Percentiles rank a stretch among this genome's conserved stretches.
These are phyloP conservation scores for Cornus kousa DNA, from an alignment of 148 eudicot species.

Conservation along the genomic window DNA sequence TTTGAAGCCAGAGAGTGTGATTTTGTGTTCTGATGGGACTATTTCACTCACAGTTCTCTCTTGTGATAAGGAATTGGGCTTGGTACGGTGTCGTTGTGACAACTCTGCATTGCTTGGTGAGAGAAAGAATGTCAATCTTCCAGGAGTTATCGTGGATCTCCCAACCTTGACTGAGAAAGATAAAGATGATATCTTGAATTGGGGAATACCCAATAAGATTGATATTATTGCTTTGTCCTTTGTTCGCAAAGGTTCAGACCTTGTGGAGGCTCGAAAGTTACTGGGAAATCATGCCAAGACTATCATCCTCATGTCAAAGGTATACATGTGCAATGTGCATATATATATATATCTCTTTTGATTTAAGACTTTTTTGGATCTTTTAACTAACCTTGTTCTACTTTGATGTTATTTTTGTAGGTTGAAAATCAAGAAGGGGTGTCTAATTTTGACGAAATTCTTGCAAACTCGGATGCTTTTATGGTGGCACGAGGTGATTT, in stretches of 20 bases:
- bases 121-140: constrained; percentile 26
- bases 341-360: too few relatives aligned
- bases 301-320: constrained; percentile 27
- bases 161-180: constrained; percentile 27
- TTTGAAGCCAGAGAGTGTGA: constrained; percentile 18
- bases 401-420: background rate
- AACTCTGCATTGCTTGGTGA: constrained; percentile 21
- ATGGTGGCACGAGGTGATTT: constrained; percentile 26
- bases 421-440: constrained; percentile 31
- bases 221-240: constrained; percentile 26
- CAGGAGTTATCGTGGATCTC: constrained; percentile 22
- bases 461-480: constrained; percentile 22
- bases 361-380: background rate
- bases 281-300: constrained; percentile 22
- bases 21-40: constrained; percentile 18
- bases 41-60: constrained; percentile 17
- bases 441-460: constrained; percentile 21
- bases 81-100: constrained; percentile 19
- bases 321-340: background rate
- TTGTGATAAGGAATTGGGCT: constrained; percentile 18
- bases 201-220: constrained; percentile 23
- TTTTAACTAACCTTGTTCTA: background rate
- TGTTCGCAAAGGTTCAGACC: constrained; percentile 29
- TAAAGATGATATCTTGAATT: constrained; percentile 18
- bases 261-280: constrained; percentile 18